Conservation (phyloP, 1,284 basidiomycete species). For the Fomitopsis betulina region DNA sequence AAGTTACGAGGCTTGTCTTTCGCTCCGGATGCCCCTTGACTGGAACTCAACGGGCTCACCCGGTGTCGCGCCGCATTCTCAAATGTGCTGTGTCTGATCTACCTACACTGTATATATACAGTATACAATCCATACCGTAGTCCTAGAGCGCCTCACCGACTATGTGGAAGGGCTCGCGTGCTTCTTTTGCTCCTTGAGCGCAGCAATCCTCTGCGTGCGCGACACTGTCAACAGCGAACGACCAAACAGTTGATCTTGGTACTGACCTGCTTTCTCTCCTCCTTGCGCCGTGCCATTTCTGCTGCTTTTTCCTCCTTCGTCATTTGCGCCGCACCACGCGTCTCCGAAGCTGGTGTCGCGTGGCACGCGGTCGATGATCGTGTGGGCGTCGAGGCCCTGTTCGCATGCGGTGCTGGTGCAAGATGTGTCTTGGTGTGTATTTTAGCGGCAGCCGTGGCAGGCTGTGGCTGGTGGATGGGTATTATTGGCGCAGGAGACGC, state of each 20-base stretch:
- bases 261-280: slow-evolving; percentile 79
- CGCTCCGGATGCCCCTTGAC: too few species aligned
- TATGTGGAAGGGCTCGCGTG: slow-evolving; percentile 7
- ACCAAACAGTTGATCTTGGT: background rate
- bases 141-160: too few species aligned
- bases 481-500: background rate
- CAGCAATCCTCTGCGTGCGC: slow-evolving; percentile 25
- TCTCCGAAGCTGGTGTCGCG: slow-evolving; percentile 10
- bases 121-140: too few species aligned
- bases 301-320: slow-evolving; percentile 85
- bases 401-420: background rate
- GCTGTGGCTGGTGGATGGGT: slow-evolving; percentile 9
- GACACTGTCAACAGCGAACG: background rate
- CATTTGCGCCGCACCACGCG: slow-evolving; percentile 33
- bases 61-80: too few species aligned
- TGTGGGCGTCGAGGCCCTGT: slow-evolving; percentile 13
- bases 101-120: too few species aligned
- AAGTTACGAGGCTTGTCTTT: too few species aligned
- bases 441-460: slow-evolving; percentile 1
- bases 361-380: slow-evolving; percentile 24
- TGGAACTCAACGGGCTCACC: too few species aligned
- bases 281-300: slow-evolving; percentile 87
- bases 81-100: too few species aligned
- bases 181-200: slow-evolving; percentile 30
- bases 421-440: slow-evolving; percentile 5